Percentiles rank a stretch among this genome's conserved stretches.
phyloP scores from a whole-genome alignment of 2,329 filamentous ascomycete species.

The Graphium sp. region DNA sequence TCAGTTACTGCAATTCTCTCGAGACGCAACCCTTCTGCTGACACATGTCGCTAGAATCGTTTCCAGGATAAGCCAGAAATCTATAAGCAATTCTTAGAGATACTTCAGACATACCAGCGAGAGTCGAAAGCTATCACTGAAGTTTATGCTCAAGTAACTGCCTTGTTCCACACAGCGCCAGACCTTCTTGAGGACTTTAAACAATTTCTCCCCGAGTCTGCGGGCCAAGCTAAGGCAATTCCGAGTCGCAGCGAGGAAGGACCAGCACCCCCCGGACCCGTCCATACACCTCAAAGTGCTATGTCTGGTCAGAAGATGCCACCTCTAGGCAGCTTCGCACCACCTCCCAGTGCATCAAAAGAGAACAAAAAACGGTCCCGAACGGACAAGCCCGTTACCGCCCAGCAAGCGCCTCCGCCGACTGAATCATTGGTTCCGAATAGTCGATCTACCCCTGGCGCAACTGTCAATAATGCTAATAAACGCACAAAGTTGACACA shows the following conservation, averaged over 20 bases:
- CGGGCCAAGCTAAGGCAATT: conserved; percentile 31
- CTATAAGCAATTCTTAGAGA: conserved; percentile 98
- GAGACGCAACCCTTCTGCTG: neutral
- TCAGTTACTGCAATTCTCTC: conserved; percentile 23
- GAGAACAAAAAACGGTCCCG: conserved; percentile 79
- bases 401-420: conserved; percentile 10
- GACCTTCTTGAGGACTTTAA: conserved; percentile 97
- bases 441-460: conserved; percentile 5
- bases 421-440: no score
- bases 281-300: conserved; percentile 37
- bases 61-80: conserved; percentile 95
- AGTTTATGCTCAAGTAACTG: conserved; percentile 92
- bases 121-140: conserved; percentile 98
- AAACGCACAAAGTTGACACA: conserved; percentile 65
- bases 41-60: conserved; percentile 51
- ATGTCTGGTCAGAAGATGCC: conserved; percentile 65
- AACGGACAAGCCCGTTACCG: conserved; percentile 33
- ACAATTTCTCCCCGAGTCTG: conserved; percentile 88
- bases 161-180: conserved; percentile 80
- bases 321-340: conserved; percentile 87
- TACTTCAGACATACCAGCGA: conserved; percentile 92
- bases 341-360: conserved; percentile 63
- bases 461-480: conserved; percentile 21
- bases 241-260: conserved; percentile 49
- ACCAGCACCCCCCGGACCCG: conserved; percentile 24